phyloP scores from a whole-genome alignment of 106 monocot genomes.

The Allium sativum region DNA sequence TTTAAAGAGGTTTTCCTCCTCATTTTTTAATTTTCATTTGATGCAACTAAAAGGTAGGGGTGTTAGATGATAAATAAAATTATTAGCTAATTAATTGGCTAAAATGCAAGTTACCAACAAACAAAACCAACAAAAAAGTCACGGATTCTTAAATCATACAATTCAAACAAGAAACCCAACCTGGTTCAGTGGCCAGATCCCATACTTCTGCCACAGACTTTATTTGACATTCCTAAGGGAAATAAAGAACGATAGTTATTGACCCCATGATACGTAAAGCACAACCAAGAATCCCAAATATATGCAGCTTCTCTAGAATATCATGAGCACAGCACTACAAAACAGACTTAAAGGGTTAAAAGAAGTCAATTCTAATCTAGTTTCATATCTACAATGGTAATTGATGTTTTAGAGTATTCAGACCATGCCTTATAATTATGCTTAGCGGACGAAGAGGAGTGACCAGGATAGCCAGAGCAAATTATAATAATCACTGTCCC shows the following conservation, averaged over 20 bases:
- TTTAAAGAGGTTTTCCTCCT: too few relatives aligned
- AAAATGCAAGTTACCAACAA: background rate
- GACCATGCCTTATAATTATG: constrained; percentile 82
- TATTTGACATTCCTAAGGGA: constrained; percentile 80
- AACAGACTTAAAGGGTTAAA: background rate
- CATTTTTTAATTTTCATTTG: too few relatives aligned
- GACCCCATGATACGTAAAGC: constrained; percentile 82
- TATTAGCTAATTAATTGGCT: background rate
- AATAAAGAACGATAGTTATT: constrained; percentile 84
- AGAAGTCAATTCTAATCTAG: background rate
- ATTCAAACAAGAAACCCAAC: constrained; percentile 11
- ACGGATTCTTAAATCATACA: too few relatives aligned
- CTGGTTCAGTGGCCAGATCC: constrained; percentile 93
- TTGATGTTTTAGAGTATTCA: background rate
- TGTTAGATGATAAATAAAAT: too few relatives aligned
- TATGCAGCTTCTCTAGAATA: constrained; percentile 75
- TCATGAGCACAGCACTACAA: constrained; percentile 78
- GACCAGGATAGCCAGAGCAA: constrained; percentile 91
- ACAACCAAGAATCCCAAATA: constrained; percentile 92
- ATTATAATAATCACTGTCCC: too few relatives aligned
- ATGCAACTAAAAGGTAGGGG: too few relatives aligned
- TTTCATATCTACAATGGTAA: too few relatives aligned
- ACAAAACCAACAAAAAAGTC: background rate
- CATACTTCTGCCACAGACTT: constrained; percentile 83
- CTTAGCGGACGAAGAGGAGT: constrained; percentile 96